phyloP scores from a whole-genome alignment of 2,329 filamentous ascomycete species.

The Fusarium sp. region DNA sequence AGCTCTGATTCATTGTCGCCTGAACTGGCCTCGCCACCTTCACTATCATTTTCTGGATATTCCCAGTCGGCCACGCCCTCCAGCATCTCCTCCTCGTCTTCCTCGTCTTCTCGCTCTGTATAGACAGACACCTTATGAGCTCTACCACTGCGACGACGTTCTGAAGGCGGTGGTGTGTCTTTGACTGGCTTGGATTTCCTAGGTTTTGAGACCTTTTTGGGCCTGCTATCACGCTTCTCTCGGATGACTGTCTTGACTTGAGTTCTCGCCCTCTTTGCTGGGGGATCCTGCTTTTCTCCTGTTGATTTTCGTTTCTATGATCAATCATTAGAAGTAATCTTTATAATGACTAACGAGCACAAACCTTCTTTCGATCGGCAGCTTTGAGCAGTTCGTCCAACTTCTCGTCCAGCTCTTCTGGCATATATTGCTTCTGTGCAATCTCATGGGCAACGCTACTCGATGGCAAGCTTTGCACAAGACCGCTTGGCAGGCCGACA shows the following conservation, averaged over 20 bases:
- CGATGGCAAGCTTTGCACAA: conserved; percentile 79
- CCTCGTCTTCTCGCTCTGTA: conserved; percentile 64
- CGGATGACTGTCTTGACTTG: conserved; percentile 51
- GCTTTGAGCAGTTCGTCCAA: conserved; percentile 74
- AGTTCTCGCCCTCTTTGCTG: conserved; percentile 50
- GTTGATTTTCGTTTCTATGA: conserved; percentile 65
- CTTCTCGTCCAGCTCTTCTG: conserved; percentile 77
- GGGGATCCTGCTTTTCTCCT: conserved; percentile 59
- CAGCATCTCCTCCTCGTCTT: conserved; percentile 70
- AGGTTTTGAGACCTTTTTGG: conserved; percentile 48
- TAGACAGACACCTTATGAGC: conserved; percentile 59
- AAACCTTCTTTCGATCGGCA: conserved; percentile 78
- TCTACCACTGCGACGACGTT: conserved; percentile 67
- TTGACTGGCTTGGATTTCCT: conserved; percentile 44
- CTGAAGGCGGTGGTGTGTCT: conserved; percentile 50
- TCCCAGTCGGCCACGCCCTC: conserved; percentile 69
- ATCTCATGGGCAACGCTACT: conserved; percentile 85
- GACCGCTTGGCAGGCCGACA: conserved; percentile 78
- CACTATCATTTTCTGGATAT: conserved; percentile 50
- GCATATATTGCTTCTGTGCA: conserved; percentile 84
- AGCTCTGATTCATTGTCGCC: conserved; percentile 35
- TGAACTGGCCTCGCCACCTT: conserved; percentile 32
- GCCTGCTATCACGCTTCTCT: conserved; percentile 48
- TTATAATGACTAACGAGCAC: conserved; percentile 10
- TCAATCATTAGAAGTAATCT: conserved; percentile 36